Evolutionary conservation across 352 stramenopile species (phyloP).

Genomic region (Thraustochytrium striatum): DNA sequence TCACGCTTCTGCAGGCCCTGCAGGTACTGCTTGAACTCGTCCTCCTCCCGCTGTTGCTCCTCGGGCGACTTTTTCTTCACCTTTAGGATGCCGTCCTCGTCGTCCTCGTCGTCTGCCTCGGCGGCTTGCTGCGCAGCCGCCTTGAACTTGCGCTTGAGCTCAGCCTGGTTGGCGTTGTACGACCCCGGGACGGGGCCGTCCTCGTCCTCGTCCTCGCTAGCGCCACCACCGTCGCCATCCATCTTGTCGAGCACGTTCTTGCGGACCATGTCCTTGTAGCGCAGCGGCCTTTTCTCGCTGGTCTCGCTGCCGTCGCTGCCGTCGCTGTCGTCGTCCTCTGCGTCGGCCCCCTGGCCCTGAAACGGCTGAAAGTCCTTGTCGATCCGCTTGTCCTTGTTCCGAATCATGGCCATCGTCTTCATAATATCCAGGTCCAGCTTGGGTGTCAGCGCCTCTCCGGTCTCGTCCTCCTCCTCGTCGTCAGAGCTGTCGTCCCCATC

Average conservation of each 20-base stretch:
- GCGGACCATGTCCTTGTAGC: slow-evolving; percentile 68
- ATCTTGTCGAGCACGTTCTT: slow-evolving; percentile 67
- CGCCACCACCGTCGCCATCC: not conserved
- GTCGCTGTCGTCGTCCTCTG: slow-evolving; percentile 47
- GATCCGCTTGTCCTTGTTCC: slow-evolving; percentile 75
- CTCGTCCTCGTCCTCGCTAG: slow-evolving; percentile 60
- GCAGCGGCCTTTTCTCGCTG: slow-evolving; percentile 51
- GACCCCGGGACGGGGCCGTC: slow-evolving; percentile 49
- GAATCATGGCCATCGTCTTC: slow-evolving; percentile 67
- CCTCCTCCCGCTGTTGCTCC: slow-evolving; percentile 65
- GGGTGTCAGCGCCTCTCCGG: slow-evolving; percentile 42
- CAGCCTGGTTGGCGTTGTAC: slow-evolving; percentile 8
- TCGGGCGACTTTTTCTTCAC: slow-evolving; percentile 57
- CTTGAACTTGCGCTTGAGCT: slow-evolving; percentile 58
- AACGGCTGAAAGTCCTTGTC: slow-evolving; percentile 75
- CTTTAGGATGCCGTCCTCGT: slow-evolving; percentile 33
- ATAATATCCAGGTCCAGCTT: slow-evolving; percentile 52
- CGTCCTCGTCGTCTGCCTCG: slow-evolving; percentile 64
- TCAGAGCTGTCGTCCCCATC: not conserved
- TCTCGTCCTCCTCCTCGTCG: slow-evolving; percentile 31
- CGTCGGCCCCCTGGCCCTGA: slow-evolving; percentile 57
- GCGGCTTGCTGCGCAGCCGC: slow-evolving; percentile 49
- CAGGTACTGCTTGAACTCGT: slow-evolving; percentile 42
- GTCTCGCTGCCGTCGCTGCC: not conserved
- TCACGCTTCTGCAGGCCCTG: not conserved